These are phyloP conservation scores for Globisporangium rhizosaccharum DNA, from an alignment of 352 stramenopile species.

Conservation along the genomic window DNA sequence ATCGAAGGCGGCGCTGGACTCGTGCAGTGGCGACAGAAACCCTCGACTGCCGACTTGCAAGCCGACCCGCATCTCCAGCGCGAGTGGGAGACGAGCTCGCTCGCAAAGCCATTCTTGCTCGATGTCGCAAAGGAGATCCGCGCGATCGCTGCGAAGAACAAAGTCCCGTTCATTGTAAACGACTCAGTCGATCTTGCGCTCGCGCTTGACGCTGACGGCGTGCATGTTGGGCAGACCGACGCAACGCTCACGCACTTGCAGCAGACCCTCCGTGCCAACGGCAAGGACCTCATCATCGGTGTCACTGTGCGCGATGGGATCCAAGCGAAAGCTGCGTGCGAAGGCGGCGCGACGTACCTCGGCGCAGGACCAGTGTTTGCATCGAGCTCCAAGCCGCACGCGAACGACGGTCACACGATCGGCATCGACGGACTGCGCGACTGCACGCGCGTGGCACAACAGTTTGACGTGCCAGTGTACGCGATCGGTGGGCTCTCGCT, in stretches of 20 bases:
- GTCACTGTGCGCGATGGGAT: conserved; percentile 43
- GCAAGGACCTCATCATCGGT: conserved; percentile 38
- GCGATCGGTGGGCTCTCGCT: conserved; percentile 44
- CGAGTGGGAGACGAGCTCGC: conserved; percentile 17
- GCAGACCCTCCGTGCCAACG: conserved; percentile 11
- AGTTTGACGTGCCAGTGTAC: conserved; percentile 38
- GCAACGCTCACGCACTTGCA: conserved; percentile 15
- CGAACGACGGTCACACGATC: conserved; percentile 47
- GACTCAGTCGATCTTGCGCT: conserved; percentile 45
- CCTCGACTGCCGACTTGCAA: conserved; percentile 22
- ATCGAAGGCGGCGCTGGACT: conserved; percentile 39
- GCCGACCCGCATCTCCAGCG: conserved; percentile 18
- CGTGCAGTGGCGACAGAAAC: conserved; percentile 55
- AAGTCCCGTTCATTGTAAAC: conserved; percentile 52
- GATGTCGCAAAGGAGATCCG: conserved; percentile 32
- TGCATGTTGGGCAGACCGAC: conserved; percentile 54
- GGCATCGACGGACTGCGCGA: conserved; percentile 29
- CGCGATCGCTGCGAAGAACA: conserved; percentile 24
- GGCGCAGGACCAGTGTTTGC: conserved; percentile 45
- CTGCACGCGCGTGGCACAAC: conserved; percentile 16
- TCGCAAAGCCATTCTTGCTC: conserved; percentile 24
- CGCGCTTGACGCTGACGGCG: conserved; percentile 36
- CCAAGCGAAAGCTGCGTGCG: conserved; percentile 34
- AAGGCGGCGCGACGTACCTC: conserved; percentile 41
- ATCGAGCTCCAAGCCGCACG: conserved; percentile 47